A percentile compares a stretch with the other conserved stretches of the same genome.
phyloP scores from a whole-genome alignment of 179 eudicot genomes.

The Silene vulgaris region DNA sequence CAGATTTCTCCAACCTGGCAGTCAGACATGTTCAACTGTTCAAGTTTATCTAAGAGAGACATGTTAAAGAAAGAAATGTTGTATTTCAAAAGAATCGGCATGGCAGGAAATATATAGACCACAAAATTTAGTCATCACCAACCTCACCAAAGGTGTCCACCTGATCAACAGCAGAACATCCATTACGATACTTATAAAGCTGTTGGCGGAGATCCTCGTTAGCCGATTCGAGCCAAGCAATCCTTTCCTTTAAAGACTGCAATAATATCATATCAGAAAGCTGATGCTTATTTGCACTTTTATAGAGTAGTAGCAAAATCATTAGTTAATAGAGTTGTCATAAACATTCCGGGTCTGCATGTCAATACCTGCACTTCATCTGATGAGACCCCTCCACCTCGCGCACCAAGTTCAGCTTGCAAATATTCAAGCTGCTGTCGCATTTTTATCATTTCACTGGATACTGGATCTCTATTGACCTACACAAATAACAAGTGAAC shows the following conservation, averaged over 20 bases:
- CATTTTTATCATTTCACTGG: slow-evolving; percentile 94
- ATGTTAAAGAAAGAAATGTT: background rate
- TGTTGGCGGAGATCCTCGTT: slow-evolving; percentile 80
- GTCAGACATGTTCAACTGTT: background rate
- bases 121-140: slow-evolving; percentile 12
- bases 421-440: slow-evolving; percentile 88
- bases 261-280: slow-evolving; percentile 7
- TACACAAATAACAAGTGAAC: slow-evolving; percentile 26
- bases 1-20: slow-evolving; percentile 48
- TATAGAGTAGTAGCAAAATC: background rate
- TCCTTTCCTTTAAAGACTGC: slow-evolving; percentile 80
- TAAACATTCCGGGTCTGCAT: slow-evolving; percentile 1
- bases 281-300: background rate
- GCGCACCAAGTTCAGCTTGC: slow-evolving; percentile 95
- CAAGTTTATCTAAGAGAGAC: slow-evolving; percentile 17
- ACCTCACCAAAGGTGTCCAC: slow-evolving; percentile 55
- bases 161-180: slow-evolving; percentile 47
- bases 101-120: background rate
- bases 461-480: slow-evolving; percentile 94
- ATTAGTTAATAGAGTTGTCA: slow-evolving; percentile 8
- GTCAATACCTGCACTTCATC: slow-evolving; percentile 69
- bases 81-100: background rate
- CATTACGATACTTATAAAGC: slow-evolving; percentile 66
- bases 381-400: slow-evolving; percentile 73
- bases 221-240: slow-evolving; percentile 84